phyloP scores from a whole-genome alignment of 192 early-diverging fungal genomes.

The Dissophora globulifera region DNA sequence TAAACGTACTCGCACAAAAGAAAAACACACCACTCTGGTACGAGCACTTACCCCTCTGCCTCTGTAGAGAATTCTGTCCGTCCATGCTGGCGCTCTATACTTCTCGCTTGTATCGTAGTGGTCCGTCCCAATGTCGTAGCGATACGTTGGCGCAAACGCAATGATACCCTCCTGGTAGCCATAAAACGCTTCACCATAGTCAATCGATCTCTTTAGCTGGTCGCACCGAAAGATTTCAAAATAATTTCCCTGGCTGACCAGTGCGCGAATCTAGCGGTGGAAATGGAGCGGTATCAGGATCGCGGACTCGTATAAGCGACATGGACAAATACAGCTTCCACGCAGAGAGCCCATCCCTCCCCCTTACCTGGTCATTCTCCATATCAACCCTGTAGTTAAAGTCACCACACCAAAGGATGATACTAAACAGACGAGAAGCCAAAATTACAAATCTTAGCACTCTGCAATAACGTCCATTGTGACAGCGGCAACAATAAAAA shows the following conservation, averaged over 20 bases:
- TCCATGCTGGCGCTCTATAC: slow-evolving; percentile 36
- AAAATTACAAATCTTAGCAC: too few relatives aligned
- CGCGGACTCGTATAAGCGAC: too few relatives aligned
- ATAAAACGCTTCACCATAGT: slow-evolving; percentile 70
- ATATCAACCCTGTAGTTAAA: slow-evolving; percentile 91
- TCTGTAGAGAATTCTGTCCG: slow-evolving; percentile 70
- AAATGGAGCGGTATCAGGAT: too few relatives aligned
- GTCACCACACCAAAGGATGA: slow-evolving; percentile 89
- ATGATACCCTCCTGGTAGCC: slow-evolving; percentile 83
- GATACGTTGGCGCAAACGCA: slow-evolving; percentile 83
- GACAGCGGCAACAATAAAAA: too few relatives aligned
- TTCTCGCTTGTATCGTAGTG: slow-evolving; percentile 76
- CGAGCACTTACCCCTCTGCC: slow-evolving; percentile 59
- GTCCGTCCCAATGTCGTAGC: slow-evolving; percentile 79
- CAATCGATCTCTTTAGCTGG: slow-evolving; percentile 67
- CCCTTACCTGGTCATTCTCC: slow-evolving; percentile 78
- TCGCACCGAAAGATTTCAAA: slow-evolving; percentile 47
- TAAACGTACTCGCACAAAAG: too few relatives aligned
- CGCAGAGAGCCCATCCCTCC: background rate
- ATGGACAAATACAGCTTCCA: background rate
- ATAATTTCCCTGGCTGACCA: slow-evolving; percentile 30
- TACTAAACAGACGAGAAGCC: slow-evolving; percentile 48
- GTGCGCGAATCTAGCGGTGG: slow-evolving; percentile 18
- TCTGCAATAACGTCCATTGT: too few relatives aligned
- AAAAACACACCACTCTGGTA: too few relatives aligned